Conservation (phyloP, 2,329 filamentous ascomycete genomes). For the Colletotrichum sp. region DNA sequence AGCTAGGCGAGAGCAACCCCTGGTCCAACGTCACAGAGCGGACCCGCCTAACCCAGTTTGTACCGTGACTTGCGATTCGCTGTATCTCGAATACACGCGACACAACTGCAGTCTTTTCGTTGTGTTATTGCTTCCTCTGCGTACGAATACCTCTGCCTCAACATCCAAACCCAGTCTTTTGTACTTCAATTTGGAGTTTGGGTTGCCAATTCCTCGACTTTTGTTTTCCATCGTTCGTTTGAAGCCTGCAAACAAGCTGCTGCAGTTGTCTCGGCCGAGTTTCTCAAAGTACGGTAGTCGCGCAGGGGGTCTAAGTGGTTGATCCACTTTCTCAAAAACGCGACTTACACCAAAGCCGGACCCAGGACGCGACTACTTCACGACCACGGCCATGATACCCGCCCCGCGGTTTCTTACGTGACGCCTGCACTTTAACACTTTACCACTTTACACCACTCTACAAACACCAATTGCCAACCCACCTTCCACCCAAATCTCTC, state of each 20-base stretch:
- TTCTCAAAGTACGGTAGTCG: background rate
- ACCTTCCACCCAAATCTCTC: background rate
- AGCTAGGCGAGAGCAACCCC: background rate
- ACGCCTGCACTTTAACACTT: slow-evolving; percentile 19
- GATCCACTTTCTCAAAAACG: slow-evolving; percentile 21
- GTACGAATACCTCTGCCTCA: background rate
- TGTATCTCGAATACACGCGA: slow-evolving; percentile 5
- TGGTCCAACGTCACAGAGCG: slow-evolving; percentile 9
- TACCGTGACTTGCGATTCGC: slow-evolving; percentile 1
- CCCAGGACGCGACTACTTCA: slow-evolving; percentile 17
- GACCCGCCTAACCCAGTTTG: background rate
- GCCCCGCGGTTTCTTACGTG: slow-evolving; percentile 22
- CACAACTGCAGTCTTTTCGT: slow-evolving; percentile 7
- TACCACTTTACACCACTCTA: slow-evolving; percentile 15
- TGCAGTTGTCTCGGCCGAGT: background rate
- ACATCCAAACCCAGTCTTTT: background rate
- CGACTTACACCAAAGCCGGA: slow-evolving; percentile 17
- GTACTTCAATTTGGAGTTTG: background rate
- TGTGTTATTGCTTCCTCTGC: background rate
- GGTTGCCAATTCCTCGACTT: background rate
- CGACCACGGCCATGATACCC: slow-evolving; percentile 22
- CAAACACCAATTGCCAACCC: slow-evolving; percentile 16
- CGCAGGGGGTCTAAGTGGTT: slow-evolving; percentile 17
- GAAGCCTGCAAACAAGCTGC: background rate
- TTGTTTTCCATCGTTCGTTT: background rate